Percentiles rank a stretch among this genome's conserved stretches.
Evolutionary conservation across 1,139 yeast species (phyloP).

Genomic region (Hanseniaspora gamundiae): DNA sequence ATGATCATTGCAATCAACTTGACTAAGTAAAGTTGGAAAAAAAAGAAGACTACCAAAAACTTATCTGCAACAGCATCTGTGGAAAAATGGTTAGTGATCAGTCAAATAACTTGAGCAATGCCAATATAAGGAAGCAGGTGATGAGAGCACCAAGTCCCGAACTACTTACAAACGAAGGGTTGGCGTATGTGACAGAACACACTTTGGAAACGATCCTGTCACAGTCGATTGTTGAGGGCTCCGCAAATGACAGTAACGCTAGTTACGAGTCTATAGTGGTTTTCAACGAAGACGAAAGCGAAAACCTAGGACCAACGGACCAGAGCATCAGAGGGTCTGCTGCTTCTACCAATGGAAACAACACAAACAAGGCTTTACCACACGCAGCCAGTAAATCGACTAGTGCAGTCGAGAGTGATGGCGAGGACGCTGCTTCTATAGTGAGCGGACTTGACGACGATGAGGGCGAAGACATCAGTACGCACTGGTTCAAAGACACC

Average conservation of each 20-base stretch:
- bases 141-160: slow-evolving; percentile 1
- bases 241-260: not conserved
- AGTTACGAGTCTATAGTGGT: not conserved
- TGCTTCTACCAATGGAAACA: too few species aligned
- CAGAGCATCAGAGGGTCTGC: too few species aligned
- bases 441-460: too few species aligned
- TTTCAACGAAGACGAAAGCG: not conserved
- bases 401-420: too few species aligned
- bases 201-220: slow-evolving; percentile 9
- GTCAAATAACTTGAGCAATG: not conserved
- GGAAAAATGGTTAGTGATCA: not conserved
- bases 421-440: too few species aligned
- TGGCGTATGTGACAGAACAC: slow-evolving; percentile 19
- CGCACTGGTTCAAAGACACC: slow-evolving; percentile 15
- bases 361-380: too few species aligned
- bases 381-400: too few species aligned
- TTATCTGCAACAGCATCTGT: too few species aligned
- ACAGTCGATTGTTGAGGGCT: slow-evolving; percentile 4
- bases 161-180: slow-evolving; percentile 16
- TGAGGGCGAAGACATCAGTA: slow-evolving; percentile 9
- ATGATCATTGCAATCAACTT: too few species aligned
- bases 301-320: too few species aligned
- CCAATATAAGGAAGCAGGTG: not conserved
- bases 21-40: too few species aligned
- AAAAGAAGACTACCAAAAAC: too few species aligned